A percentile compares a stretch with the other conserved stretches of the same genome.
Conservation (phyloP, 768 basidiomycete genomes). For the Basidioascus undulatus region DNA sequence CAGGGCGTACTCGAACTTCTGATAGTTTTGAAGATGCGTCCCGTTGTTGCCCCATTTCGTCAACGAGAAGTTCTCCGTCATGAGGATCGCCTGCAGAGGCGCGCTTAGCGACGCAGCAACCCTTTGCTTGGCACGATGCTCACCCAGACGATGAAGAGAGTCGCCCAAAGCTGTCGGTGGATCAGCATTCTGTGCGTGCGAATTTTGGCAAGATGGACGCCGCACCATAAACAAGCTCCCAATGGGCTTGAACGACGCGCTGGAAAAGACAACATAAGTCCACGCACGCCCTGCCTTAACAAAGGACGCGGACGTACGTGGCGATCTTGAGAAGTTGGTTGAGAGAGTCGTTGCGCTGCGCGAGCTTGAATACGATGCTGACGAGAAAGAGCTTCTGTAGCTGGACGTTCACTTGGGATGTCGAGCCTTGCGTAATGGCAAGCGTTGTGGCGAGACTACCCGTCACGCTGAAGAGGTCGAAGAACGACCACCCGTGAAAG, state of each 20-base stretch:
- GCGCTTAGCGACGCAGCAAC: too few species aligned
- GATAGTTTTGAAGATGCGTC: constrained; percentile 48
- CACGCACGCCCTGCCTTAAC: too few species aligned
- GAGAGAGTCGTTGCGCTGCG: constrained; percentile 60
- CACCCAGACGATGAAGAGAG: constrained; percentile 76
- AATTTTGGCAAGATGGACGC: too few species aligned
- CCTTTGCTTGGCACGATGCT: too few species aligned
- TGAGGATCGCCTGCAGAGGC: constrained; percentile 68
- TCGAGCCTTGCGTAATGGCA: constrained; percentile 24
- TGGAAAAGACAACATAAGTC: too few species aligned
- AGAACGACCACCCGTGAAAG: constrained; percentile 82
- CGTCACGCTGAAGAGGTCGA: constrained; percentile 53
- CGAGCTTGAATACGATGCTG: constrained; percentile 77
- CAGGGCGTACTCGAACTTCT: constrained; percentile 48
- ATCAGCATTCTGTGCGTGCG: too few species aligned
- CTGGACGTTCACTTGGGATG: constrained; percentile 24
- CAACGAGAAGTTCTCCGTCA: constrained; percentile 70
- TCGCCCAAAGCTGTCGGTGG: constrained; percentile 83
- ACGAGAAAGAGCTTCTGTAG: constrained; percentile 80
- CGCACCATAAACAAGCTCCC: too few species aligned
- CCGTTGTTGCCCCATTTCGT: constrained; percentile 61
- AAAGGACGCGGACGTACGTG: constrained; percentile 34
- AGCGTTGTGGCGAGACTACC: constrained; percentile 70
- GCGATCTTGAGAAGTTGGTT: constrained; percentile 95
- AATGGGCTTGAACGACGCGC: too few species aligned